phyloP scores from a whole-genome alignment of 352 stramenopile species.

The Plasmopara muralis region DNA sequence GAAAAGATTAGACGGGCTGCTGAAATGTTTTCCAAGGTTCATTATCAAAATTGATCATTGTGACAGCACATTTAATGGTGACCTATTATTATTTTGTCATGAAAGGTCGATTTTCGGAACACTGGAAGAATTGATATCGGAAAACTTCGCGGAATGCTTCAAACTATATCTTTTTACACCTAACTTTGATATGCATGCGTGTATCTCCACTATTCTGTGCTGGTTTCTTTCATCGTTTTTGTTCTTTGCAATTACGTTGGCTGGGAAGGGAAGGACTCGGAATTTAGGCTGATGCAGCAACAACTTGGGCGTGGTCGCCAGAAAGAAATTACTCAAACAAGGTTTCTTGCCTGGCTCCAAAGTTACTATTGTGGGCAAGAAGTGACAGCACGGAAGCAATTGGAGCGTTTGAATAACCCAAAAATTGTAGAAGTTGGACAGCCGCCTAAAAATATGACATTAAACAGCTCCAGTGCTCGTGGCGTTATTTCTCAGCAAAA shows the following conservation, averaged over 20 bases:
- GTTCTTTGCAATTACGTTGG: constrained; percentile 25
- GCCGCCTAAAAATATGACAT: constrained; percentile 3
- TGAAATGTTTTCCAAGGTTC: constrained; percentile 44
- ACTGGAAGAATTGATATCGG: constrained; percentile 35
- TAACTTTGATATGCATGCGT: constrained; percentile 1
- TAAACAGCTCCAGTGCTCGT: constrained; percentile 2
- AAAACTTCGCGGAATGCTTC: constrained; percentile 43
- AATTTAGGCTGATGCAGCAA: constrained; percentile 44
- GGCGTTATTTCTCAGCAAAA: constrained; percentile 6
- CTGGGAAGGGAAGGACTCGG: constrained; percentile 38
- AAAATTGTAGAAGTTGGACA: constrained; percentile 9
- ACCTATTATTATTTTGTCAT: not conserved
- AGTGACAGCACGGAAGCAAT: constrained; percentile 18
- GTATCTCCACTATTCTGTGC: not conserved
- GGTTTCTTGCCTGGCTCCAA: constrained; percentile 36
- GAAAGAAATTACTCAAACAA: constrained; percentile 32
- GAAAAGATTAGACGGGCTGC: constrained; percentile 52
- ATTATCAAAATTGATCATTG: not conserved
- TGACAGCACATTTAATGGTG: too few relatives aligned
- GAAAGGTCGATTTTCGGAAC: constrained; percentile 36
- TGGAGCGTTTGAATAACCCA: constrained; percentile 17
- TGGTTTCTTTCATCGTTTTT: constrained; percentile 21
- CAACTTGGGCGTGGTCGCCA: constrained; percentile 40
- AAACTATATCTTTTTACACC: constrained; percentile 47
- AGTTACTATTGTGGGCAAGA: constrained; percentile 33